Evolutionary conservation across 192 early-diverging fungal genomes (phyloP), one percentile per base, ranked within the genome.

Genomic region (Chytriomyces sp.): DNA sequence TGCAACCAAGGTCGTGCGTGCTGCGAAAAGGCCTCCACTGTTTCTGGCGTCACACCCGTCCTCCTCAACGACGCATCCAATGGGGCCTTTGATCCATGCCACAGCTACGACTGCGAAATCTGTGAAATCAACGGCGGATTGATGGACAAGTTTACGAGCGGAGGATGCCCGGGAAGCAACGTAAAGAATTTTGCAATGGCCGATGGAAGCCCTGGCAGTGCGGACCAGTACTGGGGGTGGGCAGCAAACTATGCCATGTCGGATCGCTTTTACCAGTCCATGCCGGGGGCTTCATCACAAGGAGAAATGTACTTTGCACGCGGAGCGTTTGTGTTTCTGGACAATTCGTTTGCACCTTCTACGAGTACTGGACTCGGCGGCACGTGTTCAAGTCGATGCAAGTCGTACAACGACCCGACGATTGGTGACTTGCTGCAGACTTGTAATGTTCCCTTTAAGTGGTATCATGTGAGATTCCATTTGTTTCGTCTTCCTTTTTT

Each of bases 301-400:
- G 74, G 64, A 26, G 77, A 78, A 35, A 78, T 78, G 69, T 78
- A 69, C 69, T 72, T 69, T 69, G 67, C 77, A 16, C 50, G 77
- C 7, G 69, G 57, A n/a, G 11, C 74, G 10, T 65, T n/a, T n/a
- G 74, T 76, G 61, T 76, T 76, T 43, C 8, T 53, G n/a, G 63
- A 65, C 74, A 67, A 76, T n/a, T 60, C 59, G 35, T 35, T 35
- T 2, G 35, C 35, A 35, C 35, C 35, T 35, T 23, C 24, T n/a
- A 50, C 9, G 45, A 23, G 23, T n/a, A 46, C 68, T 50, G 16
- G 7, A 28, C 26, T 23, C 20, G 68, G 45, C 26, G 20, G 50
- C 45, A 13, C 66, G 9, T 46, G 26, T 18, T 13, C 66, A 28
- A 53, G 50, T 5, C 23, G n/a, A 8, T 53, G 23, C 28, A 50